Evolutionary conservation across 306 rosid genomes (phyloP), one percentile per base, ranked within the genome.

Genomic region (Rubus parviflorus): DNA sequence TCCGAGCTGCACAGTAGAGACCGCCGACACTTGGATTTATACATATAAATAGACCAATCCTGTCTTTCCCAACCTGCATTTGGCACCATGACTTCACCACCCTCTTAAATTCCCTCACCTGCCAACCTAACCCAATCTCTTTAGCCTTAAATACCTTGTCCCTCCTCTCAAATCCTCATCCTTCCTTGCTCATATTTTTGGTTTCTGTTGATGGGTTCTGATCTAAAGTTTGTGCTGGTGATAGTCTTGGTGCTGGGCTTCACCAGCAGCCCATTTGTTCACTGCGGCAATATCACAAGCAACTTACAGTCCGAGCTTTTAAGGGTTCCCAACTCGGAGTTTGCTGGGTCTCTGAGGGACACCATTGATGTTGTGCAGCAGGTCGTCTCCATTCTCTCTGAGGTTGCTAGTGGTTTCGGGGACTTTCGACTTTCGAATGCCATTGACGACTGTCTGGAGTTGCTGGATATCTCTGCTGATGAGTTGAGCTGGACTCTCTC

Each of bases 91-190:
- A 46, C 54, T 38, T 47, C 41, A 41, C 57, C 8, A 63, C 77
- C 83, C 69, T 74, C 89, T 84, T 89, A 79, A 91, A 89, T 84
- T 86, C 87, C 77, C 90, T 76, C 71, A 93, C 88, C 98, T 83
- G 78, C 87, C 90, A 61, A 70, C 0, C 84, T 35, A 74, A 79
- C 54, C 19, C 68, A 35, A 5, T 54, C 22, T 20, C 30, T 8
- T 38, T 49, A 67, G 64, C 85, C 73, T 80, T 81, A 82, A 84
- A 87, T 62, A 88, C 35, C 9, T 58, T 48, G 45, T 37, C 60
- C 23, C 41, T 52, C 72, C 11, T 12, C 75, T 15, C 51, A 57
- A 16, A 40, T 46, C 52, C 75, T 75, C 45, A 19, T 67, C 46
- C 62, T 42, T 51, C 22, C 8, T 35, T 56, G 30, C 40, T 65